A percentile compares a stretch with the other conserved stretches of the same genome.
Conservation (phyloP, 257 asterid genomes). For the Gynochthodes officinalis region DNA sequence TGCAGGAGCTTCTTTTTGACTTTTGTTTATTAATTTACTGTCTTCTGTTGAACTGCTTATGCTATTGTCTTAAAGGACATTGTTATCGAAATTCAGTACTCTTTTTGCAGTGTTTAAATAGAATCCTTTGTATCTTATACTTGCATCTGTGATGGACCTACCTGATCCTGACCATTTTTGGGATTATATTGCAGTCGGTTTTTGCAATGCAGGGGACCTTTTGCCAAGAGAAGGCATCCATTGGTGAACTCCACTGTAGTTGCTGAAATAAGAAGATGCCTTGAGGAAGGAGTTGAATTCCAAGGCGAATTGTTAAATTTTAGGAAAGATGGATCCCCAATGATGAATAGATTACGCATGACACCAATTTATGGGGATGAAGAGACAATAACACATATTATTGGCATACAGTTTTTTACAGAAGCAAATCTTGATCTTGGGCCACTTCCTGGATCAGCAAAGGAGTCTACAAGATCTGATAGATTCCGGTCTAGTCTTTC, state of each 20-base stretch:
- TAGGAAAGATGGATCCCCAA: conserved; percentile 53
- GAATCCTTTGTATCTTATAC: background rate
- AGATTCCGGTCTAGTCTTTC: conserved; percentile 48
- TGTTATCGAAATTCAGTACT: background rate
- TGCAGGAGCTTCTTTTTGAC: background rate
- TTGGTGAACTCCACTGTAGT: conserved; percentile 41
- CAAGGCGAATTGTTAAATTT: conserved; percentile 52
- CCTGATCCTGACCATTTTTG: background rate
- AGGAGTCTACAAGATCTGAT: conserved; percentile 53
- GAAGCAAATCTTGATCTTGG: conserved; percentile 73
- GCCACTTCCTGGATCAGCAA: conserved; percentile 71
- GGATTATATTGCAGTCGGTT: conserved; percentile 40
- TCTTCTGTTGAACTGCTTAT: background rate
- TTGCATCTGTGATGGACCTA: background rate
- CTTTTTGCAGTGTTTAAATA: background rate
- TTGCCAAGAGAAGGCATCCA: conserved; percentile 53
- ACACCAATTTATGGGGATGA: conserved; percentile 50
- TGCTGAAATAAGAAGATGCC: conserved; percentile 49
- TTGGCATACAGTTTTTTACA: conserved; percentile 73
- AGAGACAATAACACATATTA: conserved; percentile 45
- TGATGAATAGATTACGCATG: conserved; percentile 51
- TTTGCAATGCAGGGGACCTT: conserved; percentile 56
- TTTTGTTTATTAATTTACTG: background rate
- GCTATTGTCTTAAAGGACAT: background rate
- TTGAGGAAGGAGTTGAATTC: conserved; percentile 45